Base-by-base conservation (phyloP, 163 green algal genomes). In the Scenedesmus sp. region DNA sequence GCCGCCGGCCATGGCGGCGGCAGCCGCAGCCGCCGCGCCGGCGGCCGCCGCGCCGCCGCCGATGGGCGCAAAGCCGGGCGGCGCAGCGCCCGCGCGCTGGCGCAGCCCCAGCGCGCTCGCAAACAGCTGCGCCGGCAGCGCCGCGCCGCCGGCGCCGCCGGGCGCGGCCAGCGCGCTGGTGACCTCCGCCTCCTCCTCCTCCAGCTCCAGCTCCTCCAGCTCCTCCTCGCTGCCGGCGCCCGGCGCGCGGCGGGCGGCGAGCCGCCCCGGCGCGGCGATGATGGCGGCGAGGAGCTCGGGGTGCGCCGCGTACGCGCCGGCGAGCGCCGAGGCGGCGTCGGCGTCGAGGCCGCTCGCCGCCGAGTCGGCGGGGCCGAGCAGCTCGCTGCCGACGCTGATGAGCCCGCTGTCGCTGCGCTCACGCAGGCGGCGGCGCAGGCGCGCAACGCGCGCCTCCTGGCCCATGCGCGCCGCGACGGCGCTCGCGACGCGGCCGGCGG, bases 391-490 rank as follows among this genome's bases (percentile, higher is more conserved):
- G 18, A 51, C n/a, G 45, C 56, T 70, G 24, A 64, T 47, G 20
- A 70, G 26, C 3, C 70, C n/a, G 44, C 69, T 77, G 26, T 77
- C 69, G n/a, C 17, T 28, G 0, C 13, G 11, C 11, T 42, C 36
- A n/a, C n/a, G n/a, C 24, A 77, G 54, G n/a, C 24, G 53, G 36
- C 31, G 53, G 15, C 67, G 69, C 39, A 77, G n/a, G 24, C 50
- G 22, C 54, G 48, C 34, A 7, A 77, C 33, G 9, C 69, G 69
- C n/a, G 66, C 26, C 13, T 67, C 69, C n/a, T 77, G 69, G n/a
- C 69, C 69, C 69, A 77, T 77, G 24, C 65, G 66, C 4, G 56
- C 54, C 5, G 72, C 72, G 7, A 80, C 72, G 5, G 47, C 72
- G 28, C 29, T 71, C 11, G 60, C 58, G 2, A 62, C 72, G 2